Evolutionary conservation across 2,329 filamentous ascomycete genomes (phyloP).

Genomic region (Epichloe gansuensis): DNA sequence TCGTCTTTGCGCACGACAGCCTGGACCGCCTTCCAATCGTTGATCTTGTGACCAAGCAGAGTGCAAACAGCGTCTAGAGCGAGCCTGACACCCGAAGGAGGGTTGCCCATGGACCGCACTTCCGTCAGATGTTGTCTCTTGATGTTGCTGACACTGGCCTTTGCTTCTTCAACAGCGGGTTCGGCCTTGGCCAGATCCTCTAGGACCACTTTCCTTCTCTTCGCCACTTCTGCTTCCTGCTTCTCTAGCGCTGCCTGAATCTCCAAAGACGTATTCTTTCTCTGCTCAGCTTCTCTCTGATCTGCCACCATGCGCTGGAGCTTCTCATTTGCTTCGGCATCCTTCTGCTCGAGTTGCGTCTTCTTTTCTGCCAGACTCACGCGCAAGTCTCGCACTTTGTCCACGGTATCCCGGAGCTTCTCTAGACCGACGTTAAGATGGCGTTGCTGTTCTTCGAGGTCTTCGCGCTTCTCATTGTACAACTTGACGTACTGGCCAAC

Average conservation of each 20-base stretch:
- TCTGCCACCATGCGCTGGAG: constrained; percentile 94
- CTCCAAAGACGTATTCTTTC: constrained; percentile 77
- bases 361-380: constrained; percentile 91
- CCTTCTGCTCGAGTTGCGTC: constrained; percentile 81
- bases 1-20: constrained; percentile 82
- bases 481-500: constrained; percentile 95
- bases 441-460: constrained; percentile 95
- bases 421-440: constrained; percentile 97
- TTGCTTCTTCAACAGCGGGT: constrained; percentile 83
- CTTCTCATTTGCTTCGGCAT: constrained; percentile 93
- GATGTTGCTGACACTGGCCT: constrained; percentile 96
- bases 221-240: constrained; percentile 78
- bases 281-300: constrained; percentile 85
- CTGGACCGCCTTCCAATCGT: constrained; percentile 86
- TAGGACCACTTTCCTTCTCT: constrained; percentile 72
- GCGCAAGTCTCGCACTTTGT: constrained; percentile 89
- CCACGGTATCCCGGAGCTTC: constrained; percentile 91
- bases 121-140: constrained; percentile 95
- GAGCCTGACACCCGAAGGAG: constrained; percentile 79
- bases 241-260: constrained; percentile 78
- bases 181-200: constrained; percentile 83
- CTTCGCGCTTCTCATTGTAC: constrained; percentile 96
- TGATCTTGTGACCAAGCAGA: constrained; percentile 77
- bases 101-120: constrained; percentile 92
- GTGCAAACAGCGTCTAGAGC: constrained; percentile 95